Conservation (phyloP, 345 rosid species). For the Brassica carinata region DNA sequence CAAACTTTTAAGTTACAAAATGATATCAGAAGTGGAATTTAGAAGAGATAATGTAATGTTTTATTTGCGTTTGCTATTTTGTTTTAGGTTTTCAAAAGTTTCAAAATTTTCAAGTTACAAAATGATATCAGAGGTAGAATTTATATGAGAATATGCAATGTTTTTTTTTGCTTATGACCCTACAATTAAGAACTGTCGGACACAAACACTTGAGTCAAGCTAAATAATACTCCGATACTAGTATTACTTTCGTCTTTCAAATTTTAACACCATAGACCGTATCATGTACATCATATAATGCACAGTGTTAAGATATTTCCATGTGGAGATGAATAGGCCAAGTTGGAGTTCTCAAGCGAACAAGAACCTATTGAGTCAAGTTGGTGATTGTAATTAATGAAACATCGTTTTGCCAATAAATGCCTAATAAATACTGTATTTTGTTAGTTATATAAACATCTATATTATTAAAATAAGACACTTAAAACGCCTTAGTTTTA, state of each 20-base stretch:
- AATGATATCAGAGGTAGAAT: no score
- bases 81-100: no score
- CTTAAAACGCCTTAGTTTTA: no score
- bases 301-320: not conserved
- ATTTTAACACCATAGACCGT: not conserved
- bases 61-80: not conserved
- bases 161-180: not conserved
- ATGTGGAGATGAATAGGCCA: conserved; percentile 34
- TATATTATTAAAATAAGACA: no score
- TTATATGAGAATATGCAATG: no score
- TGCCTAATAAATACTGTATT: not conserved
- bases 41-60: not conserved
- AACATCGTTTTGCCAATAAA: conserved; percentile 12
- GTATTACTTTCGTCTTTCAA: not conserved
- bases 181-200: not conserved
- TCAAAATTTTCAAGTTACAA: no score
- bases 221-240: not conserved
- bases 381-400: conserved; percentile 34
- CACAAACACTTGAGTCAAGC: not conserved
- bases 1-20: not conserved
- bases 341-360: conserved; percentile 28
- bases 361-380: conserved; percentile 29
- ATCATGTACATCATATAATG: conserved; percentile 9
- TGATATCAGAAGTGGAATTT: not conserved
- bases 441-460: not conserved